A percentile compares a stretch with the other conserved stretches of the same genome.
Conservation (phyloP, 1,284 basidiomycete species). For the Ceratobasidium theobromae region DNA sequence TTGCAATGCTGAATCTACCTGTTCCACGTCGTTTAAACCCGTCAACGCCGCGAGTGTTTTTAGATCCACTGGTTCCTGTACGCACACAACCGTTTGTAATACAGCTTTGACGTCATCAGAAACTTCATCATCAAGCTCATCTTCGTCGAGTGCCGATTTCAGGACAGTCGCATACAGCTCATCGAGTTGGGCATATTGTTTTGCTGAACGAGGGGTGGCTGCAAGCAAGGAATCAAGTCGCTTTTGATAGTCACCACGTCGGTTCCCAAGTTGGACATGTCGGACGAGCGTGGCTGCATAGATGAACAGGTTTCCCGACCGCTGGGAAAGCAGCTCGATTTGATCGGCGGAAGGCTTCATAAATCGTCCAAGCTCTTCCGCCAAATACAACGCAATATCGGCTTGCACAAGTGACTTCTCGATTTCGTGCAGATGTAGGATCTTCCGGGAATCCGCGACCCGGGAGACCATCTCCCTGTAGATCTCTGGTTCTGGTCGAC, state of each 20-base stretch:
- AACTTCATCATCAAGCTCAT: background rate
- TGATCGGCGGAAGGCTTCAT: background rate
- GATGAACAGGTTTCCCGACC: conserved; percentile 30
- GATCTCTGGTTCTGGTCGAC: no score
- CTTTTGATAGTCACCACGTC: background rate
- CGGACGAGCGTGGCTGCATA: conserved; percentile 28
- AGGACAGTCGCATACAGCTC: background rate
- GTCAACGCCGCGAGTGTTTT: background rate
- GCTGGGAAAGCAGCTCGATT: background rate
- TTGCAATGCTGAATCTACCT: background rate
- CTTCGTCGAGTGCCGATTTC: background rate
- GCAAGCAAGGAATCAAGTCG: background rate
- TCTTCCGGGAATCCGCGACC: no score
- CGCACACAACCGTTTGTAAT: background rate
- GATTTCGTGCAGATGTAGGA: conserved; percentile 33
- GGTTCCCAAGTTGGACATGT: background rate
- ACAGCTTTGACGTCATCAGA: background rate
- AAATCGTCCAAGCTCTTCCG: background rate
- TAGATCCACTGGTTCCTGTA: background rate
- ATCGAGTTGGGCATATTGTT: background rate
- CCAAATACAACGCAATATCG: conserved; percentile 4
- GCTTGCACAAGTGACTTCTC: conserved; percentile 23
- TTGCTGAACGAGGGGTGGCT: background rate
- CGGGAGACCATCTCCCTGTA: no score
- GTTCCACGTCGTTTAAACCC: background rate